Conservation (phyloP, 208 protist genomes). For the Trypanosoma lewisi region DNA sequence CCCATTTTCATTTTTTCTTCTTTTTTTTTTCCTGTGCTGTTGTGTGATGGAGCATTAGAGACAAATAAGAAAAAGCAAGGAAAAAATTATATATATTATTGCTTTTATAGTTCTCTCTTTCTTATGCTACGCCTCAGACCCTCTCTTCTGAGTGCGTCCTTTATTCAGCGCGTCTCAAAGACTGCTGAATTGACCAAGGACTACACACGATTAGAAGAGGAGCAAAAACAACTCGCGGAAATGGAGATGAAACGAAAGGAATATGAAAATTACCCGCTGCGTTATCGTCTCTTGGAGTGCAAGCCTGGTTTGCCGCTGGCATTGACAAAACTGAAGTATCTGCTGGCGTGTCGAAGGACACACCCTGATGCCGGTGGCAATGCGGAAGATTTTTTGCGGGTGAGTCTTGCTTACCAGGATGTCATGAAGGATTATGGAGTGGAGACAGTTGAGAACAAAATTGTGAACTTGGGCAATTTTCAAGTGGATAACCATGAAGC, state of each 20-base stretch:
- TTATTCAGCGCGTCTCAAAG: conserved; percentile 47
- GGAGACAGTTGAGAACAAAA: conserved; percentile 79
- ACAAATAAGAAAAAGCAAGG: not conserved
- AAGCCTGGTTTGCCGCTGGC: conserved; percentile 69
- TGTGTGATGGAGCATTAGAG: not conserved
- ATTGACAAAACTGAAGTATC: conserved; percentile 79
- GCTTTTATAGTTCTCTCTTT: conserved; percentile 4
- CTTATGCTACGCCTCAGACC: conserved; percentile 38
- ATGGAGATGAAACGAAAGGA: conserved; percentile 53
- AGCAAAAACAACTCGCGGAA: conserved; percentile 41
- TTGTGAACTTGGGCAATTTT: conserved; percentile 85
- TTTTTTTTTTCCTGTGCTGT: not conserved
- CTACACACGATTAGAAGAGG: conserved; percentile 59
- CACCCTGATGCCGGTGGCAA: conserved; percentile 85
- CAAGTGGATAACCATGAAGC: conserved; percentile 68
- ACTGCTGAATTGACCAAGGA: conserved; percentile 51
- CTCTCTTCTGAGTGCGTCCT: conserved; percentile 35
- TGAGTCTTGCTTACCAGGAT: conserved; percentile 82
- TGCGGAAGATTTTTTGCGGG: conserved; percentile 65
- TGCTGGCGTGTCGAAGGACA: conserved; percentile 69
- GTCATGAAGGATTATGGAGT: conserved; percentile 88
- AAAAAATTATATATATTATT: conserved; percentile 1
- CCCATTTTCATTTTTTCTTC: not conserved
- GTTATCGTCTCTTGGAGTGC: conserved; percentile 80
- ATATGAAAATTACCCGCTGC: conserved; percentile 62